Evolutionary conservation across 2,329 filamentous ascomycete species (phyloP).

Genomic region (Paraphaeosphaeria minitans): DNA sequence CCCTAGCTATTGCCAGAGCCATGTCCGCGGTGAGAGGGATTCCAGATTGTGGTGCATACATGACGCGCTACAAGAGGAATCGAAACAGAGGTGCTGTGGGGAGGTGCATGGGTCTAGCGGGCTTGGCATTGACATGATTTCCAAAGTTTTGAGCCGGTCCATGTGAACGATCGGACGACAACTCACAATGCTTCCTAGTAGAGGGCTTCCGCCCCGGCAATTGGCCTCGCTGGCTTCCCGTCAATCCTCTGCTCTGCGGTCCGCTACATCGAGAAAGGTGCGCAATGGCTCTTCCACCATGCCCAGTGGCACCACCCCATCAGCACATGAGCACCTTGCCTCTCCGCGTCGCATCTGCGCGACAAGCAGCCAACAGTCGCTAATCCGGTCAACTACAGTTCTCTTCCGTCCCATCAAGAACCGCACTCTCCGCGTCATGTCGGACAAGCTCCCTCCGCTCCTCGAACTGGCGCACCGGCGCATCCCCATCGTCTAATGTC

Average conservation of each 20-base stretch:
- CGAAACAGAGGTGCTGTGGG: not conserved
- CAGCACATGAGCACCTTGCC: not conserved
- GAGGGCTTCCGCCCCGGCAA: constrained; percentile 50
- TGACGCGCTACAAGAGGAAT: not conserved
- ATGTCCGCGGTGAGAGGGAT: not conserved
- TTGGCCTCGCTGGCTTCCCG: constrained; percentile 28
- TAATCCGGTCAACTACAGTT: constrained; percentile 26
- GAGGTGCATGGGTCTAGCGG: constrained; percentile 26
- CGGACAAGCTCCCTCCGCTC: constrained; percentile 35
- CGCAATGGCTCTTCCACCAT: constrained; percentile 18
- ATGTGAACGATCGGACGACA: constrained; percentile 31
- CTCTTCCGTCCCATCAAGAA: constrained; percentile 36
- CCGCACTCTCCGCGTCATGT: constrained; percentile 25
- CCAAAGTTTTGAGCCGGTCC: constrained; percentile 23
- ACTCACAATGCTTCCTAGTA: constrained; percentile 54
- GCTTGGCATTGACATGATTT: constrained; percentile 17
- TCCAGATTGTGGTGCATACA: not conserved
- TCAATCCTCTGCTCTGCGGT: constrained; percentile 27
- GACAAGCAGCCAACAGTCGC: not conserved
- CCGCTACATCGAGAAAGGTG: constrained; percentile 41
- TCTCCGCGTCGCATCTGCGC: not conserved
- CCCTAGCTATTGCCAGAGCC: not conserved
- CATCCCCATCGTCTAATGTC: constrained; percentile 19
- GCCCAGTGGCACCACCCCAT: constrained; percentile 10
- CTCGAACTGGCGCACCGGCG: constrained; percentile 32